Evolutionary conservation across 2,329 filamentous ascomycete species (phyloP).

Genomic region (Fusarium pseudonygamai): DNA sequence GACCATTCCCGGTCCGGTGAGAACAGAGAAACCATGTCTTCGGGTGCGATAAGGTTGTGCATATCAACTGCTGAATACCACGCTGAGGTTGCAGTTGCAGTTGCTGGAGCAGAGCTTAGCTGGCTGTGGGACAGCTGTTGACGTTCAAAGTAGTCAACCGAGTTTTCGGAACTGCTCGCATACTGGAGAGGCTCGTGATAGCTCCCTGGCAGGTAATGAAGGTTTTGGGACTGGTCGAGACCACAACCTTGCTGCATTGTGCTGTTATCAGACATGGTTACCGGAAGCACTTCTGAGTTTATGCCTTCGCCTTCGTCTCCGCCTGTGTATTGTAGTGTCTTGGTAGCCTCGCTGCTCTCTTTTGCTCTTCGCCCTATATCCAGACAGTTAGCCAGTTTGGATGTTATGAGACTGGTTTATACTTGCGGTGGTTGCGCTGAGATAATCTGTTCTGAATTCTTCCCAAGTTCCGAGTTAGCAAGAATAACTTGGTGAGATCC

Average conservation of each 20-base stretch:
- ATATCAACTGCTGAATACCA: neutral
- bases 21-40: neutral
- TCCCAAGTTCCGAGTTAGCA: neutral
- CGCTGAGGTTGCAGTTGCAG: neutral
- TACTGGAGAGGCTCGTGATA: neutral
- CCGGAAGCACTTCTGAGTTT: neutral
- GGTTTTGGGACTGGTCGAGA: neutral
- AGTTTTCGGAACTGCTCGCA: neutral
- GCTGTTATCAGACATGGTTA: neutral
- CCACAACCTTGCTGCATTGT: neutral
- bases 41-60: neutral
- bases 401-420: too few relatives aligned
- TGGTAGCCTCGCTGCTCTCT: neutral
- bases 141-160: neutral
- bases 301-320: neutral
- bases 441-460: neutral
- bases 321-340: neutral
- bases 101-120: neutral
- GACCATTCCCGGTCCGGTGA: neutral
- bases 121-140: neutral
- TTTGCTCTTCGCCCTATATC: neutral
- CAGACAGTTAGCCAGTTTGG: neutral
- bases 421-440: neutral
- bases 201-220: neutral
- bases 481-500: neutral